Conservation (phyloP, 2,329 filamentous ascomycete species). For the Ophiostoma montium region DNA sequence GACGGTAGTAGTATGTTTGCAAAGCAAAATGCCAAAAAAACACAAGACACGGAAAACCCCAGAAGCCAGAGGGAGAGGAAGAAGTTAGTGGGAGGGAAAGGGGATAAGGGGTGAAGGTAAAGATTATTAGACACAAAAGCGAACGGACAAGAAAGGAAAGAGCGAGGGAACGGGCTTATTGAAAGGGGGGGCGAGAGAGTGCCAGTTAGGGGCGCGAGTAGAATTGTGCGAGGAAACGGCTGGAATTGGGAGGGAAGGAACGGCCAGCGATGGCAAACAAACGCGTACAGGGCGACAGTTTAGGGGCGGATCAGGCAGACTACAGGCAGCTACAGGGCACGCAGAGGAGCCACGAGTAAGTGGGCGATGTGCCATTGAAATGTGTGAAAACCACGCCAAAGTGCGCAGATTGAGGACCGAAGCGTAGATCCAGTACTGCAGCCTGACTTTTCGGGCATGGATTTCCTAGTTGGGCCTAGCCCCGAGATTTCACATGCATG, state of each 20-base stretch:
- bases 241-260: conserved; percentile 6
- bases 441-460: conserved; percentile 11
- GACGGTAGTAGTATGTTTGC: not conserved
- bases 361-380: conserved; percentile 4
- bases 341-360: not conserved
- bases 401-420: conserved; percentile 13
- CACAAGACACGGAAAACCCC: not conserved
- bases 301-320: not conserved
- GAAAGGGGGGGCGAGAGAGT: not conserved
- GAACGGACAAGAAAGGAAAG: not conserved
- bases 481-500: conserved; percentile 1
- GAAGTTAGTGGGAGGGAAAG: not conserved
- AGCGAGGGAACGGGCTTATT: not conserved
- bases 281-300: not conserved
- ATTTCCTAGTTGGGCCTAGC: conserved; percentile 5
- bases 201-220: conserved; percentile 3
- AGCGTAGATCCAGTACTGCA: conserved; percentile 16
- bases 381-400: conserved; percentile 7
- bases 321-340: not conserved
- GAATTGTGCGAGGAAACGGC: conserved; percentile 10
- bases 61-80: not conserved
- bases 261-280: not conserved
- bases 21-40: not conserved
- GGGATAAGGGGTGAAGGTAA: conserved; percentile 1
- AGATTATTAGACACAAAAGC: conserved; percentile 4